Evolutionary conservation across 1,284 basidiomycete species (phyloP), one percentile per base, ranked within the genome.

Genomic region (Taiwanofungus camphoratus): DNA sequence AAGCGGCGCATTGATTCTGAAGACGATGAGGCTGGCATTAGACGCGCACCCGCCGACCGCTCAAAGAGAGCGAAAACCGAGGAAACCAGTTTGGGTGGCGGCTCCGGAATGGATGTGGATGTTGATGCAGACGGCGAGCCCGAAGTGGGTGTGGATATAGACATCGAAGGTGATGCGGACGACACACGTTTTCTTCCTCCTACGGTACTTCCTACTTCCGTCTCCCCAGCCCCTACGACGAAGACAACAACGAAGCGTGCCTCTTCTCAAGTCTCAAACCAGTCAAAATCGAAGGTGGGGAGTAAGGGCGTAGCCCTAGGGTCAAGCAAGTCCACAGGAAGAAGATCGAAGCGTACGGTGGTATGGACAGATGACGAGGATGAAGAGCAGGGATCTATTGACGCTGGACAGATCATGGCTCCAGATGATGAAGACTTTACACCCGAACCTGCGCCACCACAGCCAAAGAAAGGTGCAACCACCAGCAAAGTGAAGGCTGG

Each of bases 351-450:
- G 40, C 46, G 49, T 30, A 34, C n/a, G 13, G 50, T 57, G 20
- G 54, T 56, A 3, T 54, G 50, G 48, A 51, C 57, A 5, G 55
- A 59, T 39, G 55, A 54, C 22, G 51, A 54, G 21, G 55, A 55
- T 27, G 52, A 53, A 18, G 54, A 56, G 24, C 43, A 49, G 9
- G 49, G 51, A 21, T 50, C 47, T 33, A 38, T 46, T 15, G 49
- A 51, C 13, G 45, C 41, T 1, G 45, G 42, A 15, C 45, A 43
- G 9, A 30, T 44, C 12, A 44, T 51, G 13, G 53, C 57, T 29
- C 51, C 52, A 7, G 55, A 58, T 13, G 51, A 53, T 34, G 51
- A 50, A n/a, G 46, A 48, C 39, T 53, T 57, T 44, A 26, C 54
- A 19, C 44, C 41, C 26, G 53, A 66, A 51, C 44, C 51, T 3